Conservation (phyloP, 169 alveolate genomes). For the Eimeria praecox region DNA sequence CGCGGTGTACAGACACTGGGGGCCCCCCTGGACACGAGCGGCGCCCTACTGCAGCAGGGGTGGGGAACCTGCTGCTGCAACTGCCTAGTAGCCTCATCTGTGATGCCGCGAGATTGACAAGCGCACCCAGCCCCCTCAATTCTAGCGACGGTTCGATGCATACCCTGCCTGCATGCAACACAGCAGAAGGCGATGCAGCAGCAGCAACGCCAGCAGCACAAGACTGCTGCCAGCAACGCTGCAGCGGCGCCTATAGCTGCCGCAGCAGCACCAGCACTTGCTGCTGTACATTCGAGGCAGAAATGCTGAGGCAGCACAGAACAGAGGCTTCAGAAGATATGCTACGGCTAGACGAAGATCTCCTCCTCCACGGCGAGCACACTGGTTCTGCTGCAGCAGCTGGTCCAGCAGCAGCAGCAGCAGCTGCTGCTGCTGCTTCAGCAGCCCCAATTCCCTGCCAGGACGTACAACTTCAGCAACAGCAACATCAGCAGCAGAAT, state of each 20-base stretch:
- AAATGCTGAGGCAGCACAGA: constrained; percentile 18
- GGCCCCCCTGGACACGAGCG: constrained; percentile 12
- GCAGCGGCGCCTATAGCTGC: constrained; percentile 20
- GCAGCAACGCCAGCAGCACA: not conserved
- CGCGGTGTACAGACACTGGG: constrained; percentile 37
- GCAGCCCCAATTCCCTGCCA: not conserved
- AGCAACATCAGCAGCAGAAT: constrained; percentile 35
- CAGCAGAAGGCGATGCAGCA: constrained; percentile 39
- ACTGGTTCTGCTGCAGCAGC: not conserved
- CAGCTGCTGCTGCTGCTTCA: not conserved
- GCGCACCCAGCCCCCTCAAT: constrained; percentile 55
- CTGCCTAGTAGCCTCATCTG: constrained; percentile 61
- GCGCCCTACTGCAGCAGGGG: constrained; percentile 52
- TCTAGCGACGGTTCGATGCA: not conserved
- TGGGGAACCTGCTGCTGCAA: constrained; percentile 60
- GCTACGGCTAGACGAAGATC: constrained; percentile 30
- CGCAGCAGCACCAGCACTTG: constrained; percentile 72
- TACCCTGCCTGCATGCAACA: constrained; percentile 4
- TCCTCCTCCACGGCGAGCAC: not conserved
- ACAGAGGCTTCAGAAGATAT: not conserved
- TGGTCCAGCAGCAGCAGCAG: not conserved
- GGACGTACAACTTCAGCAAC: constrained; percentile 47
- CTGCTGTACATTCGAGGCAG: constrained; percentile 40
- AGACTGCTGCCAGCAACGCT: constrained; percentile 63
- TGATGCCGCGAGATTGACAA: constrained; percentile 29